A percentile compares a stretch with the other conserved stretches of the same genome.
phyloP scores from a whole-genome alignment of 345 rosid species.

The Hibiscus mutabilis region DNA sequence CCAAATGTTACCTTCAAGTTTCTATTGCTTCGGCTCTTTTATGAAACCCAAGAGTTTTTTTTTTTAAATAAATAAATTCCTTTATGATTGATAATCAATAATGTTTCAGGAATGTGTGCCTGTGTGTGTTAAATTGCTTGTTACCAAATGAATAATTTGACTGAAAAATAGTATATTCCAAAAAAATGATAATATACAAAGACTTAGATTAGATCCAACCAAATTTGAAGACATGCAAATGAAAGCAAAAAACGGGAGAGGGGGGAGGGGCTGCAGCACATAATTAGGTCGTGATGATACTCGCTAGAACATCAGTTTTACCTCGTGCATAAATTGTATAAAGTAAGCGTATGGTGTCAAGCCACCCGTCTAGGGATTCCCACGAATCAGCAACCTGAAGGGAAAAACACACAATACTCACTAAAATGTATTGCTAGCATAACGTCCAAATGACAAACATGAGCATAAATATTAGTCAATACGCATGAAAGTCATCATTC shows the following conservation, averaged over 20 bases:
- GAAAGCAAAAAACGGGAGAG: not conserved
- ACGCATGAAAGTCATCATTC: not conserved
- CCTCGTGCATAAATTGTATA: constrained; percentile 90
- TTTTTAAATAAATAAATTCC: no score
- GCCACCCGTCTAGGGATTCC: constrained; percentile 74
- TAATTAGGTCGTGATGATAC: constrained; percentile 69
- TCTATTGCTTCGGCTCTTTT: no score
- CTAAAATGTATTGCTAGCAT: no score
- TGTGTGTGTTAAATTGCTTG: no score
- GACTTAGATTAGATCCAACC: constrained; percentile 6
- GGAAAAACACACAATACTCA: not conserved
- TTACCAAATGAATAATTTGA: not conserved
- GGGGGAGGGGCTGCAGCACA: not conserved
- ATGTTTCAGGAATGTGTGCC: no score
- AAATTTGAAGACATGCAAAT: constrained; percentile 12
- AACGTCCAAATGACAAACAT: no score
- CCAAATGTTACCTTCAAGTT: no score
- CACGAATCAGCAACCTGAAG: constrained; percentile 90
- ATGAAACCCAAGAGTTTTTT: no score
- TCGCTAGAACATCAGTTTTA: constrained; percentile 81
- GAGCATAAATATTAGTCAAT: not conserved
- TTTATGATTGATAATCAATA: no score
- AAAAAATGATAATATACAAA: constrained; percentile 20
- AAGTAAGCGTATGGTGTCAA: constrained; percentile 85
- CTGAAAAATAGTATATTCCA: constrained; percentile 1